Percentiles rank a stretch among this genome's conserved stretches.
phyloP scores from a whole-genome alignment of 148 eudicot genomes.

The Vaccinium corymbosum region DNA sequence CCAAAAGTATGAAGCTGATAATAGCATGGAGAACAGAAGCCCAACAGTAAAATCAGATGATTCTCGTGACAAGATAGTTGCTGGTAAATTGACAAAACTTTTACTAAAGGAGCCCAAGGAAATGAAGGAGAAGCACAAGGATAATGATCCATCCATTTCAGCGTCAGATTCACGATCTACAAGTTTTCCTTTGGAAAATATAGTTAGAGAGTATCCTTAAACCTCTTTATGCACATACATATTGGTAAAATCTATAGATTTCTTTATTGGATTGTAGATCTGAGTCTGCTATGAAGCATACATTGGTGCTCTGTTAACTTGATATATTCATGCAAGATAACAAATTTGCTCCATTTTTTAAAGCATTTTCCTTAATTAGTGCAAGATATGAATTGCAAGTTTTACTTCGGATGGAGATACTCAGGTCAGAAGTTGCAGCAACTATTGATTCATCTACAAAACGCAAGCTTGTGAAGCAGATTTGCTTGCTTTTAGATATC shows the following conservation, averaged over 20 bases:
- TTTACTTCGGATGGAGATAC: constrained; percentile 88
- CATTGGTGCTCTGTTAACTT: not conserved
- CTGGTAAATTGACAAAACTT: constrained; percentile 39
- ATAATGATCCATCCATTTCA: constrained; percentile 21
- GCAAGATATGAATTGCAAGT: constrained; percentile 81
- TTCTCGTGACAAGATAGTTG: constrained; percentile 32
- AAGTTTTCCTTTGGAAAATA: constrained; percentile 28
- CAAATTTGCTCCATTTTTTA: not conserved
- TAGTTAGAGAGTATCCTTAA: constrained; percentile 88
- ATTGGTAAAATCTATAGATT: not conserved
- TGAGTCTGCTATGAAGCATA: not conserved
- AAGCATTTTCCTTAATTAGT: constrained; percentile 40
- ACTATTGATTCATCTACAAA: constrained; percentile 47
- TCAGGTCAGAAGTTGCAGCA: constrained; percentile 47
- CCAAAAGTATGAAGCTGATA: constrained; percentile 28
- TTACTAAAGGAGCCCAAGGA: constrained; percentile 65
- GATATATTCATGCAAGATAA: not conserved
- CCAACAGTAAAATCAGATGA: constrained; percentile 36
- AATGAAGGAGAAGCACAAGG: constrained; percentile 44
- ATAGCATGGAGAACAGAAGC: constrained; percentile 27
- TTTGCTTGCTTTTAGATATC: constrained; percentile 70
- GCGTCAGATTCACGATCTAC: constrained; percentile 18
- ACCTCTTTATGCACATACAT: not conserved
- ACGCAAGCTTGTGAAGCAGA: constrained; percentile 72
- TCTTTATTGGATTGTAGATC: not conserved